Conservation (phyloP, 202 grass and related monocot species). For the Dendrocalamus latiflorus region DNA sequence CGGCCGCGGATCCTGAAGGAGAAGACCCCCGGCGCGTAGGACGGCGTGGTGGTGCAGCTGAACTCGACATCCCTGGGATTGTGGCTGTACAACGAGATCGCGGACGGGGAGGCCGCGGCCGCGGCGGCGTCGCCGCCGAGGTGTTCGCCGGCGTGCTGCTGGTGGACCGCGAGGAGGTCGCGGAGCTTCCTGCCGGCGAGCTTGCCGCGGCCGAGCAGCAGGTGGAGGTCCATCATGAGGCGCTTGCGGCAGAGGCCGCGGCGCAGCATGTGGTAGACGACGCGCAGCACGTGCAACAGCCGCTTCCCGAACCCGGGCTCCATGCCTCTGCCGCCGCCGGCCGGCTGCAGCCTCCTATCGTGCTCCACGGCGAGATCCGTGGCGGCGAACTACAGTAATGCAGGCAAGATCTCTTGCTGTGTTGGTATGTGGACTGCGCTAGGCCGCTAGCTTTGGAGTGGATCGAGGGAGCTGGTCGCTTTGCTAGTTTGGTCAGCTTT, state of each 20-base stretch:
- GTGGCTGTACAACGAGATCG: slow-evolving; percentile 29
- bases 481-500: slow-evolving; percentile 2
- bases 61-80: slow-evolving; percentile 73
- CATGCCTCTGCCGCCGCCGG: background rate
- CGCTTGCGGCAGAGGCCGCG: slow-evolving; percentile 62
- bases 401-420: background rate
- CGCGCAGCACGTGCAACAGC: slow-evolving; percentile 50
- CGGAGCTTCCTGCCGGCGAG: slow-evolving; percentile 56
- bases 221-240: slow-evolving; percentile 82
- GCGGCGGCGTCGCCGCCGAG: too few species aligned
- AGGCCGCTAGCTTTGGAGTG: background rate
- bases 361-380: slow-evolving; percentile 7
- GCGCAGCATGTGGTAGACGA: slow-evolving; percentile 79
- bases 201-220: slow-evolving; percentile 79
- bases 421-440: background rate
- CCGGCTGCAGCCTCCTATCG: slow-evolving; percentile 6
- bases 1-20: slow-evolving; percentile 35
- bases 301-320: slow-evolving; percentile 56
- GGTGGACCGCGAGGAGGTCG: slow-evolving; percentile 49
- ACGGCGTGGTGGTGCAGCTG: slow-evolving; percentile 88
- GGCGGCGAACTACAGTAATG: background rate
- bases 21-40: slow-evolving; percentile 13
- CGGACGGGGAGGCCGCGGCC: background rate
- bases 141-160: background rate
- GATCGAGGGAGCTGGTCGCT: background rate